Conservation (phyloP, 164 flowering plant genomes). For the Vitis rotundifolia region DNA sequence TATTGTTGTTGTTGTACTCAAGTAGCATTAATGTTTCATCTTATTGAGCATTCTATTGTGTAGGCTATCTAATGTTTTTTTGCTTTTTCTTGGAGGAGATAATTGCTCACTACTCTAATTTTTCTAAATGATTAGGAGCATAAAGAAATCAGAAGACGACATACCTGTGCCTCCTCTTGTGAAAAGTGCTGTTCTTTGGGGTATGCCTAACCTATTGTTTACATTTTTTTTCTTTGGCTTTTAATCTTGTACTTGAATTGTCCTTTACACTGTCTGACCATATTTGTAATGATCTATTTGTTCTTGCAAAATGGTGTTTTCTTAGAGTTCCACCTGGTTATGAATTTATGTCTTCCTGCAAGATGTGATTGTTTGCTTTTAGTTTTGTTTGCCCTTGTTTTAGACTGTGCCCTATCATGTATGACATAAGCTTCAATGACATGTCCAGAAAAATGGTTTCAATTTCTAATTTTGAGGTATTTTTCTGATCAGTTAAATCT, state of each 20-base stretch:
- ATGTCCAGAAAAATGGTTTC: neutral
- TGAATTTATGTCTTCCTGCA: neutral
- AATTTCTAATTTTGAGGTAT: too few relatives aligned
- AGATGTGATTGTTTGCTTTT: neutral
- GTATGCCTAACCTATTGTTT: constrained; percentile 29
- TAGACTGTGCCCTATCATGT: neutral
- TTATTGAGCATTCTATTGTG: too few relatives aligned
- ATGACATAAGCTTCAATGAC: neutral
- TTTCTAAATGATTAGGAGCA: constrained; percentile 52
- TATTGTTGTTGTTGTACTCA: too few relatives aligned
- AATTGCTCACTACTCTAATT: neutral
- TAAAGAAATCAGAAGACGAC: constrained; percentile 84
- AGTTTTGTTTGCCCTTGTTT: neutral
- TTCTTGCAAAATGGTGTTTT: neutral
- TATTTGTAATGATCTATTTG: neutral
- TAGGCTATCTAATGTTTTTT: neutral
- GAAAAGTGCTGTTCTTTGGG: constrained; percentile 95
- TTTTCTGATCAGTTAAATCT: too few relatives aligned
- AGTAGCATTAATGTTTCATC: too few relatives aligned
- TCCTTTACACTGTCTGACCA: too few relatives aligned
- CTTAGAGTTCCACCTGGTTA: neutral
- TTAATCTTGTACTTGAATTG: neutral
- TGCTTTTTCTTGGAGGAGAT: neutral
- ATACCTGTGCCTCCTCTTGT: constrained; percentile 94
- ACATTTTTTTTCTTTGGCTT: too few relatives aligned